Conservation (phyloP, 805 yeast species). For the Yarrowia sp. region DNA sequence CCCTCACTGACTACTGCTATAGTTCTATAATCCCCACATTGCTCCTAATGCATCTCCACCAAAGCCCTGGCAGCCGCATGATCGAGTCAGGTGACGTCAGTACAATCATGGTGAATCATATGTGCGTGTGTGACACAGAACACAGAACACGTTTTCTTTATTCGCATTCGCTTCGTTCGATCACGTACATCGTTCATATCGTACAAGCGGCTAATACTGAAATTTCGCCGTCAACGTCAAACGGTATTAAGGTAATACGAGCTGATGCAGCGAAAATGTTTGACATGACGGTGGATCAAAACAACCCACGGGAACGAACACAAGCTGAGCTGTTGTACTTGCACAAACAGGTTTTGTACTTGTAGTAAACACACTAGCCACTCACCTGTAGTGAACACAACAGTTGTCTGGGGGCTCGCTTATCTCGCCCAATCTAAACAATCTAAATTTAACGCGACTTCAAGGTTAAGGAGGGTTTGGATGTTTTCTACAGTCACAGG, state of each 20-base stretch:
- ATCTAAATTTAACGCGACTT: constrained; percentile 1
- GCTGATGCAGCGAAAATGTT: neutral
- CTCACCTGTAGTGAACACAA: too few species aligned
- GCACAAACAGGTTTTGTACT: too few species aligned
- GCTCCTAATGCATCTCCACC: constrained; percentile 22
- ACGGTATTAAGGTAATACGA: constrained; percentile 12
- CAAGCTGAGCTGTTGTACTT: too few species aligned
- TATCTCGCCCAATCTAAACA: neutral
- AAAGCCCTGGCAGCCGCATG: constrained; percentile 21
- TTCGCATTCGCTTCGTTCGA: too few species aligned
- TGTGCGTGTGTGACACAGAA: too few species aligned
- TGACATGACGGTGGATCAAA: neutral
- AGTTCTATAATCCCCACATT: neutral
- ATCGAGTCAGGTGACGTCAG: too few species aligned
- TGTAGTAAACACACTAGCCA: too few species aligned
- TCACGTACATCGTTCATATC: neutral
- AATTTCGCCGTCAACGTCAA: neutral
- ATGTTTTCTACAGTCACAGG: too few species aligned
- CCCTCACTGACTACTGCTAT: too few species aligned
- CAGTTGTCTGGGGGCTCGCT: neutral
- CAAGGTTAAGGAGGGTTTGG: neutral
- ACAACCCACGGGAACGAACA: neutral
- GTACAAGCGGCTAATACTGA: too few species aligned
- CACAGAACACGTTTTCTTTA: too few species aligned
- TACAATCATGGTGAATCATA: too few species aligned